These are phyloP conservation scores for Saccharum spontaneum DNA, from an alignment of 176 grass and related monocot species.

Conservation along the genomic window DNA sequence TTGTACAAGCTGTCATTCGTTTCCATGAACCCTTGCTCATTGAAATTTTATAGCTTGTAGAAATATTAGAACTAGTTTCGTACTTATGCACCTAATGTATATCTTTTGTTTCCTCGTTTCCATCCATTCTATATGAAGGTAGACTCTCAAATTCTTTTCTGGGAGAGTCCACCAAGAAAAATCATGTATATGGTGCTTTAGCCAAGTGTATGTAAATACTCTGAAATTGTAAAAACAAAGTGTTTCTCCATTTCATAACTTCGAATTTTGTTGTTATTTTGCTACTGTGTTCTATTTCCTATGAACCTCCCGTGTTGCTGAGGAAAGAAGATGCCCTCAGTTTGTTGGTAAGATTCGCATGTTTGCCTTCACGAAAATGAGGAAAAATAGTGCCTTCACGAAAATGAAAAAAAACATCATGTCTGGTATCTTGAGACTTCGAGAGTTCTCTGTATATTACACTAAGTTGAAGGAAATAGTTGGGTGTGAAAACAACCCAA, in stretches of 20 bases:
- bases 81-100: neutral
- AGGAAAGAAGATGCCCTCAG: neutral
- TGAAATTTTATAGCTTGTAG: slow-evolving; percentile 18
- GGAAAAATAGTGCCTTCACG: neutral
- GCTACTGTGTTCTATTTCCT: neutral
- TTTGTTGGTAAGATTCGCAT: neutral
- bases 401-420: neutral
- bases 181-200: neutral
- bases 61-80: slow-evolving; percentile 2
- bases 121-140: neutral
- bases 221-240: neutral
- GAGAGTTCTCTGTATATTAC: neutral
- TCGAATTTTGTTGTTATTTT: neutral
- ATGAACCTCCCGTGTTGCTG: neutral
- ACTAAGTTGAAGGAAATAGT: neutral
- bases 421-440: neutral
- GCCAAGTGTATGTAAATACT: neutral
- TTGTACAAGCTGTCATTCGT: slow-evolving; percentile 17
- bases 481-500: neutral
- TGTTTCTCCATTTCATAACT: neutral
- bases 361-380: neutral
- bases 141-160: neutral
- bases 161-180: slow-evolving; percentile 1
- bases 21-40: neutral
- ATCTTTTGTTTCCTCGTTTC: neutral